Conservation (phyloP, 345 rosid genomes). For the Rhodomyrtus tomentosa region DNA sequence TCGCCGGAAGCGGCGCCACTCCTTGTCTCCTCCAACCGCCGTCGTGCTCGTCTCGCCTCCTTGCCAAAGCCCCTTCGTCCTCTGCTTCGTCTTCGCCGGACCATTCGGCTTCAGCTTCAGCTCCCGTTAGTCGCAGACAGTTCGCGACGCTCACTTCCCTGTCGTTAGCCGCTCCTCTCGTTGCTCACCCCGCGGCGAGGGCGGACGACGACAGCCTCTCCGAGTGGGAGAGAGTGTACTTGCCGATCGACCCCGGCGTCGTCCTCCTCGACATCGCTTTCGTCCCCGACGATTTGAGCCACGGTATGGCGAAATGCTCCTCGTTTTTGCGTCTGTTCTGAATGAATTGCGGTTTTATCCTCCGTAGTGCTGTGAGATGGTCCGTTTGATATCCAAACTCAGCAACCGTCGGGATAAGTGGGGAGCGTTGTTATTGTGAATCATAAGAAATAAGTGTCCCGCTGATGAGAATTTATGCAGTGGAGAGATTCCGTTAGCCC, state of each 20-base stretch:
- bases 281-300: constrained; percentile 65
- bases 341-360: not conserved
- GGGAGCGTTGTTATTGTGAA: not conserved
- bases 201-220: constrained; percentile 46
- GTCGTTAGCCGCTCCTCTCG: constrained; percentile 1
- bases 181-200: not conserved
- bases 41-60: not conserved
- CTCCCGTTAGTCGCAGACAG: not conserved
- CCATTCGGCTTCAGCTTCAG: not conserved
- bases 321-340: not conserved
- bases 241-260: constrained; percentile 88
- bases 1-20: not conserved
- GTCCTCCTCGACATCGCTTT: constrained; percentile 89
- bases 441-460: not conserved
- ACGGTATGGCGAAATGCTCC: constrained; percentile 23
- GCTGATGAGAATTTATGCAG: not conserved
- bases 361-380: not conserved
- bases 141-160: constrained; percentile 5
- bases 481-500: not conserved
- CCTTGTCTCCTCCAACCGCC: constrained; percentile 4
- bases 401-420: too few relatives aligned
- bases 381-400: too few relatives aligned
- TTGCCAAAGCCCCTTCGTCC: not conserved
- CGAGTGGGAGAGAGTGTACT: constrained; percentile 66
- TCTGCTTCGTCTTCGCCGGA: not conserved